Evolutionary conservation across 768 basidiomycete genomes (phyloP).

Genomic region (Chalciporus chontae): DNA sequence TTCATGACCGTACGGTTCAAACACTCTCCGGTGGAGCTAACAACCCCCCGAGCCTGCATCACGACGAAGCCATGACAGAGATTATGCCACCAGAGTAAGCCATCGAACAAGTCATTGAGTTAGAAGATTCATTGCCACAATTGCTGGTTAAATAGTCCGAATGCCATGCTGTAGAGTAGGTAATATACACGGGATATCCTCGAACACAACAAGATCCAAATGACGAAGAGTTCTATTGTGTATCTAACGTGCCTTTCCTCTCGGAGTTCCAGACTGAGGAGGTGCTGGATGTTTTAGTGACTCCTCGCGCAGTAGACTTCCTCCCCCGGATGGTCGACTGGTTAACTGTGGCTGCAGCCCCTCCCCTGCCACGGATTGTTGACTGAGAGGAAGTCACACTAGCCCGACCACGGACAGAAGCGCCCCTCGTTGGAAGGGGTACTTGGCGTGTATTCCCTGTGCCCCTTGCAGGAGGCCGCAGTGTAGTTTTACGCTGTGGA

Average conservation of each 20-base stretch:
- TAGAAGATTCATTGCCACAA: too few relatives aligned
- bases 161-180: conserved; percentile 10
- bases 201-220: not conserved
- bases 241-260: conserved; percentile 14
- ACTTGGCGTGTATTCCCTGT: conserved; percentile 13
- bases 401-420: conserved; percentile 8
- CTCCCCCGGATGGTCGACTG: conserved; percentile 12
- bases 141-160: not conserved
- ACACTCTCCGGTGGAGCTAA: too few relatives aligned
- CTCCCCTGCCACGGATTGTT: conserved; percentile 7
- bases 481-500: conserved; percentile 21
- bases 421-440: conserved; percentile 8
- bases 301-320: conserved; percentile 11
- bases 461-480: conserved; percentile 22
- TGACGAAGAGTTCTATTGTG: not conserved
- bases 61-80: too few relatives aligned
- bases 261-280: conserved; percentile 26
- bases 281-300: conserved; percentile 21
- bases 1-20: too few relatives aligned
- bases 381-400: conserved; percentile 10
- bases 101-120: too few relatives aligned
- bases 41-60: too few relatives aligned
- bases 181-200: conserved; percentile 25
- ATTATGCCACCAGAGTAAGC: too few relatives aligned
- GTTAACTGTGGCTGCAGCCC: conserved; percentile 8